These are phyloP conservation scores for Basidioascus undulatus DNA, from an alignment of 768 basidiomycete genomes.

Conservation along the genomic window DNA sequence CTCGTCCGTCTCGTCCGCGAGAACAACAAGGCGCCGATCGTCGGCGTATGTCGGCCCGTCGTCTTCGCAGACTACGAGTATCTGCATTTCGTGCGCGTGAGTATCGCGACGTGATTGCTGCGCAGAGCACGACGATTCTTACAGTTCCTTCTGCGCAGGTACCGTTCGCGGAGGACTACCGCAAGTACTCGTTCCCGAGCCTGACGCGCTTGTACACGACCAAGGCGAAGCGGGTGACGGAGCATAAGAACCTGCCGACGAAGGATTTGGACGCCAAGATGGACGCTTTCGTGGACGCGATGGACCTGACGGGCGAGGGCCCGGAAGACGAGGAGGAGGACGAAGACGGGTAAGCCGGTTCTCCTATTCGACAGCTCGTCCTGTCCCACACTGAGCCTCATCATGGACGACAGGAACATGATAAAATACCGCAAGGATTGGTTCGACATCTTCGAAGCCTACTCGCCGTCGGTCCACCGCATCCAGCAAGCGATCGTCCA, in stretches of 20 bases:
- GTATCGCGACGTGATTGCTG: constrained; percentile 5
- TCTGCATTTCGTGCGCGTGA: constrained; percentile 59
- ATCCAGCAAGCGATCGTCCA: background rate
- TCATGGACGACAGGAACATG: background rate
- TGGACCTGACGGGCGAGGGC: constrained; percentile 61
- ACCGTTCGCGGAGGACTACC: constrained; percentile 85
- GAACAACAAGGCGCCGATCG: constrained; percentile 54
- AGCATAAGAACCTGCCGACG: constrained; percentile 66
- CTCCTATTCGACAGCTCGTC: background rate
- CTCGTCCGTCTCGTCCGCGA: constrained; percentile 60
- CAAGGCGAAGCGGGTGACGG: constrained; percentile 43
- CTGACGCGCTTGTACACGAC: constrained; percentile 46
- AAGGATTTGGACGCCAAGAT: constrained; percentile 52
- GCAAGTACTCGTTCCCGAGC: constrained; percentile 65
- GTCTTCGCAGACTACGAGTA: constrained; percentile 46
- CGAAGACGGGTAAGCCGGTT: constrained; percentile 30
- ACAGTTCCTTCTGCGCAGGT: constrained; percentile 27
- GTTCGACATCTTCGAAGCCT: too few species aligned
- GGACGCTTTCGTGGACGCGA: constrained; percentile 63
- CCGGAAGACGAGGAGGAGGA: constrained; percentile 39
- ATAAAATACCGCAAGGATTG: too few species aligned
- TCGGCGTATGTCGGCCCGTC: constrained; percentile 49
- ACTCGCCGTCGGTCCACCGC: too few species aligned
- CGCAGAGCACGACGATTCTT: too few species aligned
- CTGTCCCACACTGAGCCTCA: background rate